Evolutionary conservation across 2,329 filamentous ascomycete species (phyloP), one percentile per base, ranked within the genome.

Genomic region (Epichloe hybrida): DNA sequence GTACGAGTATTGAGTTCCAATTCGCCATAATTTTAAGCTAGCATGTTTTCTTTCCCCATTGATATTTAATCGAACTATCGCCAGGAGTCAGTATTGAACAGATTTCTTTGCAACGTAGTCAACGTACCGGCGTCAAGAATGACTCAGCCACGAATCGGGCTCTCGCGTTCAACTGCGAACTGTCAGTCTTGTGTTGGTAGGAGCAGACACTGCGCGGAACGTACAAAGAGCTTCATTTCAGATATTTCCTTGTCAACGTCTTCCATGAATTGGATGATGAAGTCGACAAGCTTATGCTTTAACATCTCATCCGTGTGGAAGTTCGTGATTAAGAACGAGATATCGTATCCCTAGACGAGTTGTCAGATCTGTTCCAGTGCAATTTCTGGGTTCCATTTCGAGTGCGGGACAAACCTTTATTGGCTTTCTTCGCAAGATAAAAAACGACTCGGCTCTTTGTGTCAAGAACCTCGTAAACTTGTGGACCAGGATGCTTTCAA

Each of bases 191-290:
- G 4, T 9, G 23, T 17, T 49, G 34, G 31, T 20, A 42, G 31
- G 6, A 4, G 20, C 3, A 21, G 38, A 13, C 17, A 36, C 38
- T 4, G 13, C 39, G 20, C 42, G n/a, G 45, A 35, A 75, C 88
- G 59, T 79, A 96, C 91, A 70, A 98, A 98, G 62, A 98, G 84
- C 79, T 98, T 98, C 93, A 98, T 97, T 72, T 98, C 94, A 3
- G 93, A 97, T 54, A 98, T 98, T 70, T 98, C 93, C 76, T 98
- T 98, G 69, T 98, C 94, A 4, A 98, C 94, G 68, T 98, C 93
- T 69, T 98, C 91, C 91, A 98, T 97, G 64, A 98, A 98, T 64
- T 97, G 84, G 58, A 98, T 96, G 59, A 98, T 95, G 64, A 98
- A 98, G 68, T 98, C 93, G 36, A 98, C 94, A 59, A 98, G 77